phyloP scores from a whole-genome alignment of 1,284 basidiomycete genomes.

The Microstroma glucosiphilum region DNA sequence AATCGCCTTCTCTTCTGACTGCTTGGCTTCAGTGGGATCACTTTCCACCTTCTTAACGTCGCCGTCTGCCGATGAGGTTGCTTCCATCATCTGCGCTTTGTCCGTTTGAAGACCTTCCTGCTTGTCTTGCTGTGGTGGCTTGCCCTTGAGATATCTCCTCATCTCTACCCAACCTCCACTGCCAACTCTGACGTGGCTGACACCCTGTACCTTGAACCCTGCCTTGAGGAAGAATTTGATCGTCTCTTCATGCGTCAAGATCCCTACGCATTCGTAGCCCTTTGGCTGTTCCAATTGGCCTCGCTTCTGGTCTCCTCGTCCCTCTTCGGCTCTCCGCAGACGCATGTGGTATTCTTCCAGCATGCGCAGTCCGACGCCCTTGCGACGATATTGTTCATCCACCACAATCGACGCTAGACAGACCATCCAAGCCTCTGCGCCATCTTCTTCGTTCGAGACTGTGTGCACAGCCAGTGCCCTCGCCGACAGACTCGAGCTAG shows the following conservation, averaged over 20 bases:
- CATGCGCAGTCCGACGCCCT: slow-evolving; percentile 33
- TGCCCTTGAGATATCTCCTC: slow-evolving; percentile 29
- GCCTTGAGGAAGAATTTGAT: slow-evolving; percentile 36
- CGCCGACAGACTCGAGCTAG: slow-evolving; percentile 37
- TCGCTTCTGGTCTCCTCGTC: slow-evolving; percentile 10
- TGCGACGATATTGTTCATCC: slow-evolving; percentile 25
- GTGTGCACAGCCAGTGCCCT: slow-evolving; percentile 34
- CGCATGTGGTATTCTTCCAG: slow-evolving; percentile 32
- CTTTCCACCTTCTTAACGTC: neutral
- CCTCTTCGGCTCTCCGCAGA: slow-evolving; percentile 17
- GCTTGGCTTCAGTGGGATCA: neutral
- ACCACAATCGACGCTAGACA: slow-evolving; percentile 47
- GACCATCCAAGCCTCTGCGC: slow-evolving; percentile 37
- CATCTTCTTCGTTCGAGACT: slow-evolving; percentile 16
- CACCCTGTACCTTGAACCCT: slow-evolving; percentile 35
- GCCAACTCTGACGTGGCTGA: slow-evolving; percentile 40
- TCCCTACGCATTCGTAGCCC: slow-evolving; percentile 40
- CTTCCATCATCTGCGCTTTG: slow-evolving; percentile 1
- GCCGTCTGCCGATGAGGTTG: neutral
- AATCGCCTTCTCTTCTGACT: neutral
- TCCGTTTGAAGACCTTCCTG: slow-evolving; percentile 3
- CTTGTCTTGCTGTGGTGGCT: slow-evolving; percentile 3
- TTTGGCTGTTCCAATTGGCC: slow-evolving; percentile 18
- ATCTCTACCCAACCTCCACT: slow-evolving; percentile 45
- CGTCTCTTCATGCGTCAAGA: slow-evolving; percentile 39